Evolutionary conservation across 2,329 filamentous ascomycete genomes (phyloP).

Genomic region (Penicillium sp.): DNA sequence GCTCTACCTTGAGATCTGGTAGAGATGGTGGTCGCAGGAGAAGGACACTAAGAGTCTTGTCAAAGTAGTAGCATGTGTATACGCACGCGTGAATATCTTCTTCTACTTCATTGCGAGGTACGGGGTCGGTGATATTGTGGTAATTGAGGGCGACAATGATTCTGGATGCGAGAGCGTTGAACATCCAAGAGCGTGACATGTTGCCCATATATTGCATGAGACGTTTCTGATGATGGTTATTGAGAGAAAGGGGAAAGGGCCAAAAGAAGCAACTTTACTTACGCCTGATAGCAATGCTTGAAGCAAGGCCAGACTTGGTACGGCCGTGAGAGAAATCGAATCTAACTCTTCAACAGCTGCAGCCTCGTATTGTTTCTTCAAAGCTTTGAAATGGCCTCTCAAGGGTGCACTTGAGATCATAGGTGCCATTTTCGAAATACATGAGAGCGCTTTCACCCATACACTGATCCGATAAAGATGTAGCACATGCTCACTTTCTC

Average conservation of each 20-base stretch:
- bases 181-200: slow-evolving; percentile 30
- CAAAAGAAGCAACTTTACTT: slow-evolving; percentile 6
- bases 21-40: slow-evolving; percentile 28
- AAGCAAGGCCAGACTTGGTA: slow-evolving; percentile 24
- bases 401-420: slow-evolving; percentile 21
- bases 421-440: slow-evolving; percentile 25
- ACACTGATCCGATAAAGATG: slow-evolving; percentile 25
- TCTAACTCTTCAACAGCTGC: slow-evolving; percentile 24
- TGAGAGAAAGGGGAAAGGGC: neutral
- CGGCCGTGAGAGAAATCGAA: slow-evolving; percentile 21
- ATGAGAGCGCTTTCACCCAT: slow-evolving; percentile 25
- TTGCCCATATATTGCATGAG: slow-evolving; percentile 27
- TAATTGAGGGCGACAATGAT: slow-evolving; percentile 28
- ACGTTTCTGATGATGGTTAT: slow-evolving; percentile 14
- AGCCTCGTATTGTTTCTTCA: slow-evolving; percentile 26
- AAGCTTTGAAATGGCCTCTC: slow-evolving; percentile 20
- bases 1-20: slow-evolving; percentile 25
- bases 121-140: slow-evolving; percentile 25
- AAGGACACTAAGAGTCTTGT: slow-evolving; percentile 28
- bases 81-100: slow-evolving; percentile 25
- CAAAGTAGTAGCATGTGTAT: slow-evolving; percentile 28
- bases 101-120: slow-evolving; percentile 22
- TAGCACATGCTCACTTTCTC: slow-evolving; percentile 23
- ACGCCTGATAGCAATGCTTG: slow-evolving; percentile 29
- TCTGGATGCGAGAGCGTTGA: slow-evolving; percentile 21